Evolutionary conservation across 2,329 filamentous ascomycete genomes (phyloP), one percentile per base, ranked within the genome.

Genomic region (Sporothrix globosa): DNA sequence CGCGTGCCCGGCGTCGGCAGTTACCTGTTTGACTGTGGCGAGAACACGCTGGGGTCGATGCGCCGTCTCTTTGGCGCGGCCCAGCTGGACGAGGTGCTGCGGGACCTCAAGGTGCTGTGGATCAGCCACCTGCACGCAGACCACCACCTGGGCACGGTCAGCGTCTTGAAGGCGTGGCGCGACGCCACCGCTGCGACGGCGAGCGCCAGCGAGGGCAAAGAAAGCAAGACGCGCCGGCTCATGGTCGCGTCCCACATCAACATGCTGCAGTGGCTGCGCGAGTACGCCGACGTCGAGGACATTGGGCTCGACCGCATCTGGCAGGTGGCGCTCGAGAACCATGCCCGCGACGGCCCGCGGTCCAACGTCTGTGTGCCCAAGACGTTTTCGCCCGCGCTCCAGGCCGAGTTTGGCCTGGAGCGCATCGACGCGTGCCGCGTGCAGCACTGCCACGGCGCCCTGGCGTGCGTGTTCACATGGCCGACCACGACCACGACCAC

Each of bases 41-140:
- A 99, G 80, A 93, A 93, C 76, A 97, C 96, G 0, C 82, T 98
- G 10, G 95, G 95, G 13, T 94, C 97, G 78, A 82, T 99, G 52
- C 88, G 88, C 71, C 91, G 96, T 67, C 84, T 92, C 0, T 95
- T 91, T 76, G 84, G 86, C 6, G 82, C 84, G 0, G 84, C 88
- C 4, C 86, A 92, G 73, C 82, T 95, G 3, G 83, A 83, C 39
- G 84, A 89, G n/a, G 84, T 97, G 14, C 82, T 99, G n/a, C 85
- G 83, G 71, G 89, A 96, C 73, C 83, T 99, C 56, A 90, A 90
- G 69, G 87, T 89, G 74, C 90, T 99, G 73, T 97, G 93, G 88
- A 96, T 99, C 80, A 97, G 92, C 79, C 96, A 99, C 81, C 83
- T 97, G 73, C 96, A 99, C 79, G 96, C 96, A 4, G 96, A 99